These are phyloP conservation scores for Amanita jacksonii DNA, from an alignment of 768 basidiomycete genomes.

Conservation along the genomic window DNA sequence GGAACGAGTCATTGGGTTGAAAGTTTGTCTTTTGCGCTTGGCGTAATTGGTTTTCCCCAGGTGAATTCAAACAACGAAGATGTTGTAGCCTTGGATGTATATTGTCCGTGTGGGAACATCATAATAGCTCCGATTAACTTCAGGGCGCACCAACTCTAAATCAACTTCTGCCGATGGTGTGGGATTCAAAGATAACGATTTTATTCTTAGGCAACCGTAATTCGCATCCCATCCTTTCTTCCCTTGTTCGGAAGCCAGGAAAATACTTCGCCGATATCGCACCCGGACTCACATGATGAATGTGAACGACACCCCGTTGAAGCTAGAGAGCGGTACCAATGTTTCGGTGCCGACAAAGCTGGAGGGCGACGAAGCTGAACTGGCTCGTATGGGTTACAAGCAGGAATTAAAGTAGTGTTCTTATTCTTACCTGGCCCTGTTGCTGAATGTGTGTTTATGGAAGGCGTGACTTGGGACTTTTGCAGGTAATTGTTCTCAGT, in stretches of 20 bases:
- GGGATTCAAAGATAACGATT: neutral
- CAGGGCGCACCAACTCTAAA: too few species aligned
- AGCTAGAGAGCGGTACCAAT: neutral
- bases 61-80: constrained; percentile 1
- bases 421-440: neutral
- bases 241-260: too few species aligned
- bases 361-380: constrained; percentile 16
- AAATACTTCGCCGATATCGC: too few species aligned
- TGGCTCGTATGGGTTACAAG: constrained; percentile 18
- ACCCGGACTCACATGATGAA: neutral
- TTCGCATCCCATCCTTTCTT: too few species aligned
- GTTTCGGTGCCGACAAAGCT: neutral
- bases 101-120: neutral
- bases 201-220: neutral
- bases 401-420: constrained; percentile 15
- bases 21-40: constrained; percentile 9
- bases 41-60: neutral
- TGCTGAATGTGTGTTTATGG: neutral
- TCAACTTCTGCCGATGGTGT: too few species aligned
- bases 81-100: constrained; percentile 2
- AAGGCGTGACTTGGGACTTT: constrained; percentile 52
- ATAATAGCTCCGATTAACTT: neutral
- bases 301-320: neutral
- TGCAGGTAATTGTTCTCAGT: constrained; percentile 55
- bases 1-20: constrained; percentile 14